Conservation (phyloP, 1,139 yeast species). For the Zygosaccharomyces sapae region DNA sequence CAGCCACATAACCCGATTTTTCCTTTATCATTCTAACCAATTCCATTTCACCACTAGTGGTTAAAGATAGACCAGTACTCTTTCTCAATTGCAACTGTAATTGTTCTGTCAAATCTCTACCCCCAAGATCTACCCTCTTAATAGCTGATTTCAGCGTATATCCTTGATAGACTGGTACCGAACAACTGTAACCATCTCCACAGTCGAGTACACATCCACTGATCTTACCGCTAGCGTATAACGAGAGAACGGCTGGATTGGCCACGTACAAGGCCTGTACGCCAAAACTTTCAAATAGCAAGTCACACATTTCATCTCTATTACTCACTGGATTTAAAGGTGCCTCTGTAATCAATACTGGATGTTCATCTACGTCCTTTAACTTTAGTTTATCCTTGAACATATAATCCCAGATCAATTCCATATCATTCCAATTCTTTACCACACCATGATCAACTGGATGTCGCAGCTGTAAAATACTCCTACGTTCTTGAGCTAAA, state of each 20-base stretch:
- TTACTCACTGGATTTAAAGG: constrained; percentile 74
- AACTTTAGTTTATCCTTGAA: constrained; percentile 59
- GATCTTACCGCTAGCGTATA: constrained; percentile 86
- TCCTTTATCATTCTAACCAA: constrained; percentile 78
- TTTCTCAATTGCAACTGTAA: constrained; percentile 64
- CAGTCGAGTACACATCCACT: constrained; percentile 86
- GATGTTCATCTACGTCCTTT: constrained; percentile 77
- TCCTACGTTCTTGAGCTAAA: constrained; percentile 69
- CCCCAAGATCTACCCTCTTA: constrained; percentile 76
- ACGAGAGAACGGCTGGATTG: constrained; percentile 76
- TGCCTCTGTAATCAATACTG: constrained; percentile 82
- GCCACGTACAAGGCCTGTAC: constrained; percentile 85
- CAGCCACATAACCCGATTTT: constrained; percentile 62
- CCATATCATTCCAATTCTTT: constrained; percentile 86
- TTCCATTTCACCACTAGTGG: constrained; percentile 68
- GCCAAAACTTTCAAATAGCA: constrained; percentile 76
- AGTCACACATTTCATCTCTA: constrained; percentile 69
- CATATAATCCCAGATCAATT: constrained; percentile 63
- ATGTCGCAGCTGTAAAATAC: constrained; percentile 61
- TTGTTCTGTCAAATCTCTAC: constrained; percentile 78
- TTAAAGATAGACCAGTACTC: constrained; percentile 40
- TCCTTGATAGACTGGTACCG: constrained; percentile 89
- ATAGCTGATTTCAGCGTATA: constrained; percentile 72
- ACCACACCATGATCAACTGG: constrained; percentile 83
- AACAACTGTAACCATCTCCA: constrained; percentile 88